Evolutionary conservation across 345 rosid species (phyloP), one percentile per base, ranked within the genome.

Genomic region (Eucalyptus victrix): DNA sequence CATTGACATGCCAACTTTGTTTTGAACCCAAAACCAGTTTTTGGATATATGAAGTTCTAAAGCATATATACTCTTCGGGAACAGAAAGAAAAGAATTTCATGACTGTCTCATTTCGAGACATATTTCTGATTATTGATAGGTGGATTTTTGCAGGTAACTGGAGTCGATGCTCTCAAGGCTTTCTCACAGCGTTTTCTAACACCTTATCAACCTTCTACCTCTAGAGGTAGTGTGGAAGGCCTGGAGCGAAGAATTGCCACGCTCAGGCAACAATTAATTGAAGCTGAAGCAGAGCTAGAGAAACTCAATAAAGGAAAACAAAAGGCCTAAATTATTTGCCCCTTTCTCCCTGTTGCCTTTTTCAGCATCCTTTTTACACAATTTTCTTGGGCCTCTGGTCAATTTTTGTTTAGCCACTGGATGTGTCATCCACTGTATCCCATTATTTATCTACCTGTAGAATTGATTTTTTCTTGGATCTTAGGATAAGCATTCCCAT

Each of bases 91-190:
- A 19, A 30, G 24, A 86, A 53, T 32, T 45, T 47, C 44, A 17
- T 80, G 19, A 14, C n/a, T 44, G 23, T 44, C 85, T 30, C 81
- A 47, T 88, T 72, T 80, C 28, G 47, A 24, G 72, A 19, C 37
- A 67, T n/a, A 7, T 54, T 49, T 53, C 30, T 88, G 54, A 56
- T 51, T 40, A 54, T 83, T 28, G 30, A 50, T 49, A 6, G 49
- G 51, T 53, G 87, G 44, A 49, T 89, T 50, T 50, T 87, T 72
- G 91, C 87, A 98, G 99, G 99, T 98, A 58, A 98, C 99, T 53
- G 99, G 99, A 69, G 96, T 96, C n/a, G 97, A 96, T 91, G 97
- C 99, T 89, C 95, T 98, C 65, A 94, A 95, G 90, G 93, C 93
- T 21, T 96, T 98, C 90, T 98, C 99, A 45, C 89, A 50, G 54